Percentiles rank a stretch among this genome's conserved stretches.
These are phyloP conservation scores for Lophiostoma macrostomum DNA, from an alignment of 495 filamentous ascomycete genomes.

Conservation along the genomic window DNA sequence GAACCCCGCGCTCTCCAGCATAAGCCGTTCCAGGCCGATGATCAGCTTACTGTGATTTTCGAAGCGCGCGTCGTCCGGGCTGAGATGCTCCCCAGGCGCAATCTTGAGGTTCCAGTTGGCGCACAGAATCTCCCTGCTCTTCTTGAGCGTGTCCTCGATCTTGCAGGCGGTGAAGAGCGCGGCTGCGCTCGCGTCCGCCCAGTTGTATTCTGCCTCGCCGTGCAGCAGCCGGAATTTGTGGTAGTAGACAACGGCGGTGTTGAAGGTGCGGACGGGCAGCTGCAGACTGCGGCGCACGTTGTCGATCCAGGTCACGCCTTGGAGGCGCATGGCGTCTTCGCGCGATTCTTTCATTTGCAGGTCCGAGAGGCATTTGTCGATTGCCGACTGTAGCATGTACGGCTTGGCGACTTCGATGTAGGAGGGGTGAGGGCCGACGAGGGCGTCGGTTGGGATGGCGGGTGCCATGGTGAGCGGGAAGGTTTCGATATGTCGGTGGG, in stretches of 20 bases:
- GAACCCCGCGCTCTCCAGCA: constrained; percentile 90
- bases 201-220: constrained; percentile 64
- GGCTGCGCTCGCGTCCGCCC: constrained; percentile 78
- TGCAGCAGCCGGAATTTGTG: constrained; percentile 84
- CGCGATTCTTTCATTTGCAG: constrained; percentile 55
- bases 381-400: constrained; percentile 62
- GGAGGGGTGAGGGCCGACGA: constrained; percentile 61
- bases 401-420: constrained; percentile 68
- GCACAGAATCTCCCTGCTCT: constrained; percentile 87
- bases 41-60: constrained; percentile 71
- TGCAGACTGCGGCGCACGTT: constrained; percentile 67
- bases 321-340: constrained; percentile 68
- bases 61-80: constrained; percentile 81
- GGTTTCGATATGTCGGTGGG: no score
- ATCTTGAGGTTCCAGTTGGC: constrained; percentile 82
- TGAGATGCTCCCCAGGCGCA: constrained; percentile 66
- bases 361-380: constrained; percentile 55
- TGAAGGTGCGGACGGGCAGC: constrained; percentile 80
- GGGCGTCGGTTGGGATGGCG: constrained; percentile 25
- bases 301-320: constrained; percentile 79
- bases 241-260: constrained; percentile 80
- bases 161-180: constrained; percentile 92
- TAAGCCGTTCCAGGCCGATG: constrained; percentile 84
- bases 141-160: constrained; percentile 95
- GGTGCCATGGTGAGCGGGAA: constrained; percentile 17